phyloP scores from a whole-genome alignment of 2,329 filamentous ascomycete species.

The Zymoseptoria brevis region DNA sequence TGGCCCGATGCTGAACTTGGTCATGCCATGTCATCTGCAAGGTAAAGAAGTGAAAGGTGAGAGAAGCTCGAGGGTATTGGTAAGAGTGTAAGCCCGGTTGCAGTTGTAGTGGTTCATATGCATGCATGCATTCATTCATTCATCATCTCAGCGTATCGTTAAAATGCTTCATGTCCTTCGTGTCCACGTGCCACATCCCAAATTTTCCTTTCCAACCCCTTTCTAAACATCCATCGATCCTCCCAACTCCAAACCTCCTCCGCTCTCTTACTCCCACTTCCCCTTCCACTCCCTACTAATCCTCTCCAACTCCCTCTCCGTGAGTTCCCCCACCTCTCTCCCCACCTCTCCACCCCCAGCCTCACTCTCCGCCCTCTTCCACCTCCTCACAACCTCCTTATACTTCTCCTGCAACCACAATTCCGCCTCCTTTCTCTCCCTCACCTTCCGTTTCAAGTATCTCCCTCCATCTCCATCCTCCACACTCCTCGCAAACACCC shows the following conservation, averaged over 20 bases:
- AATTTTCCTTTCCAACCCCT: background rate
- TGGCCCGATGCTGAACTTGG: too few relatives aligned
- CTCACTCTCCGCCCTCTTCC: slow-evolving; percentile 34
- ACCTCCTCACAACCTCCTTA: slow-evolving; percentile 23
- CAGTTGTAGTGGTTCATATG: background rate
- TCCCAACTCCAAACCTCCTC: too few relatives aligned
- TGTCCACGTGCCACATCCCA: background rate
- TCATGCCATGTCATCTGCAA: too few relatives aligned
- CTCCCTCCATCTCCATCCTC: slow-evolving; percentile 54
- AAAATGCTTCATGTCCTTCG: background rate
- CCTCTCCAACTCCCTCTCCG: slow-evolving; percentile 45
- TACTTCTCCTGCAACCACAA: slow-evolving; percentile 51
- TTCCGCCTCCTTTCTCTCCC: slow-evolving; percentile 51
- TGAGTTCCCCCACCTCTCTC: slow-evolving; percentile 50
- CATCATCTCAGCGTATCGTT: background rate
- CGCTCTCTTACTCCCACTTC: slow-evolving; percentile 41
- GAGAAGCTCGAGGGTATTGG: too few relatives aligned
- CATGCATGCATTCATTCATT: background rate
- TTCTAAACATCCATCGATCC: too few relatives aligned
- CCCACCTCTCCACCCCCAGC: slow-evolving; percentile 35
- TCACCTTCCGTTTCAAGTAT: slow-evolving; percentile 55
- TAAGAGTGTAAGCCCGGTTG: too few relatives aligned
- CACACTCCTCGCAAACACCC: slow-evolving; percentile 61
- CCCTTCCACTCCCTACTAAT: slow-evolving; percentile 45
- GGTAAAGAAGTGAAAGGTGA: too few relatives aligned